Percentiles rank a stretch among this genome's conserved stretches.
Conservation (phyloP, 352 stramenopile species). For the Phytopythium helicoides region DNA sequence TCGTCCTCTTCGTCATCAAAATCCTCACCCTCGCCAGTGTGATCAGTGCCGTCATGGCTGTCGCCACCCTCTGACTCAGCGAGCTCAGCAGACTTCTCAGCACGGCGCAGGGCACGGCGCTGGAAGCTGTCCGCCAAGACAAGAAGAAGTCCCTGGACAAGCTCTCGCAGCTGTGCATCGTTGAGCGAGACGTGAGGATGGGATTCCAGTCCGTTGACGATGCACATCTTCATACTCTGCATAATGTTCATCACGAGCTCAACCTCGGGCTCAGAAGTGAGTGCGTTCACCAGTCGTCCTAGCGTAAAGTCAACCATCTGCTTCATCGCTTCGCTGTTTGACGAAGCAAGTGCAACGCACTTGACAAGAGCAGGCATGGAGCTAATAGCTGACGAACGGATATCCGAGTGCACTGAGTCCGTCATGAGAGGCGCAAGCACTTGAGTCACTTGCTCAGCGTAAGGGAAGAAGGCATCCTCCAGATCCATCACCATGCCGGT, state of each 20-base stretch:
- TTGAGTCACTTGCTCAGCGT: constrained; percentile 82
- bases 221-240: constrained; percentile 79
- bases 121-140: constrained; percentile 83
- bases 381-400: constrained; percentile 74
- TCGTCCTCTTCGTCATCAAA: constrained; percentile 37
- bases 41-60: constrained; percentile 23
- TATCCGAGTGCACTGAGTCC: constrained; percentile 84
- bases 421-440: constrained; percentile 79
- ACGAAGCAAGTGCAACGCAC: constrained; percentile 60
- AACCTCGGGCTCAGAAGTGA: constrained; percentile 81
- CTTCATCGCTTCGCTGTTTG: constrained; percentile 56
- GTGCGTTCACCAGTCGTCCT: constrained; percentile 66
- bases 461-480: constrained; percentile 85
- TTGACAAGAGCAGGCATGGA: constrained; percentile 77
- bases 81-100: constrained; percentile 16
- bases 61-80: constrained; percentile 29
- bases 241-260: constrained; percentile 85
- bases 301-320: constrained; percentile 86
- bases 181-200: constrained; percentile 57
- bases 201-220: constrained; percentile 40
- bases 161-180: constrained; percentile 65
- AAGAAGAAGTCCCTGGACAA: constrained; percentile 71
- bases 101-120: constrained; percentile 57
- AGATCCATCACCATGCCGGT: constrained; percentile 73
- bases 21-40: constrained; percentile 10